These are phyloP conservation scores for Xylaria polymorpha DNA, from an alignment of 2,329 filamentous ascomycete genomes.

Conservation along the genomic window DNA sequence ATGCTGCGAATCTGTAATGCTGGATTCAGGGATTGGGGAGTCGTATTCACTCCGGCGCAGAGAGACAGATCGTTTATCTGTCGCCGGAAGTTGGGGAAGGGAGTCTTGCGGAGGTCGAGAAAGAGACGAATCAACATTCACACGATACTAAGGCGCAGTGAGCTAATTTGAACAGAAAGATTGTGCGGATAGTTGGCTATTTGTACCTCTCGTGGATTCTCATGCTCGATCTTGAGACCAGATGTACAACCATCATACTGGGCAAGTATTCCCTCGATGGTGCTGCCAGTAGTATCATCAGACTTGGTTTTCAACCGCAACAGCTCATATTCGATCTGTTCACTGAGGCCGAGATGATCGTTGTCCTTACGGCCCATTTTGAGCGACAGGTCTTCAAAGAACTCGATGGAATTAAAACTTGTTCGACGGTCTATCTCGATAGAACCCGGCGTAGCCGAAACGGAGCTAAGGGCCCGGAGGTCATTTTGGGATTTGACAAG, in stretches of 20 bases:
- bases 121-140: neutral
- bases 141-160: constrained; percentile 20
- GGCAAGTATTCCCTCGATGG: constrained; percentile 50
- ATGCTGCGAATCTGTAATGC: constrained; percentile 43
- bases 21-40: constrained; percentile 34
- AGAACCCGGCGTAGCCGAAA: constrained; percentile 26
- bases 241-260: constrained; percentile 44
- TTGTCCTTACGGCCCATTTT: constrained; percentile 10
- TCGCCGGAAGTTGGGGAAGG: constrained; percentile 26
- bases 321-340: constrained; percentile 27
- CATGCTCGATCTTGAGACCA: constrained; percentile 21
- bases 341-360: neutral
- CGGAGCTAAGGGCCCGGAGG: constrained; percentile 4
- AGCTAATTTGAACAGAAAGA: neutral
- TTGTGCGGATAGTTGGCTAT: neutral
- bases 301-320: constrained; percentile 23
- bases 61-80: constrained; percentile 14
- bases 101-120: constrained; percentile 18
- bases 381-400: neutral
- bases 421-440: constrained; percentile 24
- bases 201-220: constrained; percentile 25
- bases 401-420: constrained; percentile 13
- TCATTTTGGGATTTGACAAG: constrained; percentile 37
- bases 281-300: constrained; percentile 46
- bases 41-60: constrained; percentile 14